Evolutionary conservation across 2,329 filamentous ascomycete genomes (phyloP), one percentile per base, ranked within the genome.

Genomic region (Drechslerella dactyloides): DNA sequence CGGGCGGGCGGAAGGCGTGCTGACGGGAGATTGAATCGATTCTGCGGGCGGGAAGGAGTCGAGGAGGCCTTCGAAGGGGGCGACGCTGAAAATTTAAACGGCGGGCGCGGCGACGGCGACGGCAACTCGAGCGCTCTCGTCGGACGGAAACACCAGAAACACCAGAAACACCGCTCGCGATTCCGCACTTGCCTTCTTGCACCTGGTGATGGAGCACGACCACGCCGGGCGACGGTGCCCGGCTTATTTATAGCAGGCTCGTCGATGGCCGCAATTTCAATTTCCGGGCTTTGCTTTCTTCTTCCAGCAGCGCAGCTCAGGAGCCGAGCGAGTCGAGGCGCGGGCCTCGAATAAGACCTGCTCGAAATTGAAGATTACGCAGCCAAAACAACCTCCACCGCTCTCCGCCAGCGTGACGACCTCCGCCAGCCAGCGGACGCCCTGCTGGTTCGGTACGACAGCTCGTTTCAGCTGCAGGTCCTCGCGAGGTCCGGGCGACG

Each of bases 401-500:
- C 6, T 48, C 44, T 17, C 3, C 17, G 6, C 6, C 44, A 8
- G 4, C 27, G 27, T 8, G 27, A 33, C 44, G 19, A 10, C 19
- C 44, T 42, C n/a, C 37, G n/a, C 37, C 37, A 13, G 37, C 13
- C 37, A 19, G 44, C 19, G 27, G 27, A 33, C 27, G 27, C 27
- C 27, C 4, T 33, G 27, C 3, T 33, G 8, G 4, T 33, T 33
- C 44, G 7, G 44, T 23, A 19, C 17, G 19, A 48, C 44, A 21
- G 44, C 44, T 48, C 44, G 44, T 48, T 48, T 48, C 44, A 21
- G 4, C 19, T 48, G 15, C 44, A 10, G 15, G n/a, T 48, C 19
- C 44, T 10, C 15, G 15, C n/a, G 8, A 19, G n/a, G 19, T 48
- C 44, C 15, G 6, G 5, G 2, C 19, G n/a, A n/a, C 17, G 19